A percentile compares a stretch with the other conserved stretches of the same genome.
Evolutionary conservation across 257 asterid genomes (phyloP).

Genomic region (Jasminum sambac): DNA sequence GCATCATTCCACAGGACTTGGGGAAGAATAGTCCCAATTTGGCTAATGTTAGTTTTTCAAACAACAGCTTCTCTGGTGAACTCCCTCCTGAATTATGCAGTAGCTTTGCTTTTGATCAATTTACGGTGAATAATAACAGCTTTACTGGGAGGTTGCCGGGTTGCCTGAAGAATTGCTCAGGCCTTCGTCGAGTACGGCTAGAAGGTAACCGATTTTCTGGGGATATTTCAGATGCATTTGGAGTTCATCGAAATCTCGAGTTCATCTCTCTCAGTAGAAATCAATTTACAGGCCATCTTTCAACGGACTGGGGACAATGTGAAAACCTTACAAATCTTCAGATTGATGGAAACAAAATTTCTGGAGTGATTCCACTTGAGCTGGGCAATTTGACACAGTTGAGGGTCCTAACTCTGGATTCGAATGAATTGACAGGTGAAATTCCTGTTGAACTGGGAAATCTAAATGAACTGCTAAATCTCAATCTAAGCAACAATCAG

Average conservation of each 20-base stretch:
- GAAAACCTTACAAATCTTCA: slow-evolving; percentile 48
- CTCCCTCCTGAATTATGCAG: slow-evolving; percentile 65
- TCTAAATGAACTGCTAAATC: slow-evolving; percentile 34
- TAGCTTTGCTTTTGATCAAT: slow-evolving; percentile 44
- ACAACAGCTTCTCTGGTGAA: slow-evolving; percentile 65
- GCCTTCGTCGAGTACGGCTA: slow-evolving; percentile 46
- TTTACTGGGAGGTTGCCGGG: slow-evolving; percentile 65
- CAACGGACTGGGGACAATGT: slow-evolving; percentile 59
- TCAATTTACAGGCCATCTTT: slow-evolving; percentile 55
- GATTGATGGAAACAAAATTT: slow-evolving; percentile 47
- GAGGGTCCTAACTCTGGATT: slow-evolving; percentile 47
- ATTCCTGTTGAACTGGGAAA: slow-evolving; percentile 59
- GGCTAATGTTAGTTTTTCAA: slow-evolving; percentile 49
- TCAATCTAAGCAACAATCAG: slow-evolving; percentile 58
- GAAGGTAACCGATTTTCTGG: slow-evolving; percentile 68
- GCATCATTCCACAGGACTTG: slow-evolving; percentile 58
- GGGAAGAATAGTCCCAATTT: slow-evolving; percentile 48
- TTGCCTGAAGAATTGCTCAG: slow-evolving; percentile 66
- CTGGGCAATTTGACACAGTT: slow-evolving; percentile 56
- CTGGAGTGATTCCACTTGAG: slow-evolving; percentile 73
- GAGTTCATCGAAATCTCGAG: slow-evolving; percentile 53
- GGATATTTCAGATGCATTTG: slow-evolving; percentile 56
- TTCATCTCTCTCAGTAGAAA: slow-evolving; percentile 54
- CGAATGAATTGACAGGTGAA: slow-evolving; percentile 61
- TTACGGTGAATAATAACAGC: slow-evolving; percentile 54